Percentiles rank a stretch among this genome's conserved stretches.
These are phyloP conservation scores for Ogataea chonburiensis DNA, from an alignment of 805 yeast genomes.

Conservation along the genomic window DNA sequence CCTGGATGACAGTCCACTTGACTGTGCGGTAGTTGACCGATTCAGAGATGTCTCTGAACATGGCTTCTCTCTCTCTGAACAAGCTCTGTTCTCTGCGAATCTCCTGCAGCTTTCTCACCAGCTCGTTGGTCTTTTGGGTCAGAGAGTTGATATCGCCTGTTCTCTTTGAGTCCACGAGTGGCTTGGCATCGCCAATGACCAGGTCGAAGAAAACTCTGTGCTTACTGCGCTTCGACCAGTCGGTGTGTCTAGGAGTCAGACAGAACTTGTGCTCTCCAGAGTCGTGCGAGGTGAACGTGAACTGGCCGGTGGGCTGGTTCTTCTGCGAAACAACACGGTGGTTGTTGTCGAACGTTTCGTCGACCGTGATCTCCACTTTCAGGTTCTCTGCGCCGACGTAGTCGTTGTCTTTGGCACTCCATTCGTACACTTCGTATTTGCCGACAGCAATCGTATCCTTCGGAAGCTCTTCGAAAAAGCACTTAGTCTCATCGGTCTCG, in stretches of 20 bases:
- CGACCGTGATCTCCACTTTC: slow-evolving; percentile 66
- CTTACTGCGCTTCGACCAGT: slow-evolving; percentile 45
- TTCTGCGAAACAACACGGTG: slow-evolving; percentile 73
- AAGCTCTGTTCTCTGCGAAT: slow-evolving; percentile 64
- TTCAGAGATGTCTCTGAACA: slow-evolving; percentile 71
- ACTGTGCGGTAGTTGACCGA: slow-evolving; percentile 66
- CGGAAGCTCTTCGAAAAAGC: slow-evolving; percentile 82
- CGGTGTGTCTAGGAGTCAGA: slow-evolving; percentile 50
- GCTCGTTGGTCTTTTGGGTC: slow-evolving; percentile 54
- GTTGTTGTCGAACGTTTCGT: slow-evolving; percentile 74
- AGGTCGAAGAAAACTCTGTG: slow-evolving; percentile 73
- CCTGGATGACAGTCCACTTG: slow-evolving; percentile 70
- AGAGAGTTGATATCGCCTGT: slow-evolving; percentile 53
- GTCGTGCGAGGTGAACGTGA: slow-evolving; percentile 70
- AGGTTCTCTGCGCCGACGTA: slow-evolving; percentile 55
- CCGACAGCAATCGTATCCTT: slow-evolving; percentile 80
- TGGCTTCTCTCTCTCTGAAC: slow-evolving; percentile 73
- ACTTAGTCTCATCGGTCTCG: slow-evolving; percentile 70
- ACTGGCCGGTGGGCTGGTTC: slow-evolving; percentile 62
- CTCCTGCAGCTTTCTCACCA: slow-evolving; percentile 56
- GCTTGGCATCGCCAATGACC: slow-evolving; percentile 62
- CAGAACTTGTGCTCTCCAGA: slow-evolving; percentile 81
- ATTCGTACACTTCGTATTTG: slow-evolving; percentile 66
- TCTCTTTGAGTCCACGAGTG: slow-evolving; percentile 66
- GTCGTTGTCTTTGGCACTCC: slow-evolving; percentile 43